These are phyloP conservation scores for Ophiostoma piceae DNA, from an alignment of 2,329 filamentous ascomycete genomes.

Conservation along the genomic window DNA sequence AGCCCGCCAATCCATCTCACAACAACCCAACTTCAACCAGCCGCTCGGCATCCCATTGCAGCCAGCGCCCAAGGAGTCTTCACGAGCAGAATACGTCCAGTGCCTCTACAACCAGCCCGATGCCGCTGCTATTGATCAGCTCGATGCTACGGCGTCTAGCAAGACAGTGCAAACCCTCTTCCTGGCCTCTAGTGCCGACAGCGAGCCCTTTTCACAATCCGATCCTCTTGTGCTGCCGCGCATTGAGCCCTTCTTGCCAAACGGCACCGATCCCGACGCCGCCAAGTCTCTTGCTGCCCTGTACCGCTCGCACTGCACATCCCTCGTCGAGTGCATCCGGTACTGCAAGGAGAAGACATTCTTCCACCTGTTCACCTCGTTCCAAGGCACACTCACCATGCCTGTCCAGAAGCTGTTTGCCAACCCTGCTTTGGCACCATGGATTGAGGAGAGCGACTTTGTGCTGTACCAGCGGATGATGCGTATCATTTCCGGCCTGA, in stretches of 20 bases:
- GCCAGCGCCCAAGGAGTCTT: conserved; percentile 26
- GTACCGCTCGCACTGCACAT: conserved; percentile 92
- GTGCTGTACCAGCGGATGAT: conserved; percentile 97
- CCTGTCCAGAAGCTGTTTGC: conserved; percentile 90
- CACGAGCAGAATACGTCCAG: conserved; percentile 32
- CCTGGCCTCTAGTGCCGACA: conserved; percentile 54
- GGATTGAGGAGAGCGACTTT: conserved; percentile 95
- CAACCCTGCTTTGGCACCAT: conserved; percentile 72
- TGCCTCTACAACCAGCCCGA: conserved; percentile 59
- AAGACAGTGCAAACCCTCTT: conserved; percentile 57
- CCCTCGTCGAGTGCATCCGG: conserved; percentile 87
- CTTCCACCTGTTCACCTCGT: conserved; percentile 89
- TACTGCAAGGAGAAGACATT: conserved; percentile 97
- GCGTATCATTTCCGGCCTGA: conserved; percentile 80
- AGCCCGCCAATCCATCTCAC: conserved; percentile 15
- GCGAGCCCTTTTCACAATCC: conserved; percentile 53
- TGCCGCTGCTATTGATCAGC: conserved; percentile 51
- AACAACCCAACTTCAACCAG: conserved; percentile 18
- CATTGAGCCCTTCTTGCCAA: conserved; percentile 74
- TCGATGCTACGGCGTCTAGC: conserved; percentile 51
- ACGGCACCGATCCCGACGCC: conserved; percentile 77
- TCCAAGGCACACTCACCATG: conserved; percentile 93
- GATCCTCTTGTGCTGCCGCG: conserved; percentile 76
- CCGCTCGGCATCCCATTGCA: conserved; percentile 14
- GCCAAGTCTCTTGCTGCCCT: conserved; percentile 80